Base-by-base conservation (phyloP, 352 stramenopile genomes). In the Phytophthora chlamydospora region DNA sequence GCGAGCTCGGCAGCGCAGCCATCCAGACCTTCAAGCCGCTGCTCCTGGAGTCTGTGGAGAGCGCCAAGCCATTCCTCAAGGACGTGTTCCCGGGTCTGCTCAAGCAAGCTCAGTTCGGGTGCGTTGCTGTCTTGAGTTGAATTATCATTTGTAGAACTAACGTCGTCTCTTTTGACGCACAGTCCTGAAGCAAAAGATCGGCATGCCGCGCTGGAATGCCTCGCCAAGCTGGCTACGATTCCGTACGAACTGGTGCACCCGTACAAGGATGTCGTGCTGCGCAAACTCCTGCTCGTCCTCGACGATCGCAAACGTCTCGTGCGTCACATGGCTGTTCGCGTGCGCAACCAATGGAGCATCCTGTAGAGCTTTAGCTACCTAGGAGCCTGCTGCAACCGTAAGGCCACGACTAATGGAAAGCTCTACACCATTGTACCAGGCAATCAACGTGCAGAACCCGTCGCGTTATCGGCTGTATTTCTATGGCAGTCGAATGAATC, bases 311-410 rank as follows among this genome's bases (percentile, higher is more conserved):
- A 96, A 57, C 88, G 89, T 24, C 83, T 94, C 38, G 89, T 97
- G 51, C 89, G 90, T 27, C 87, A 96, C 66, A 80, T 77, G 48
- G 84, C 88, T 2, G 90, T 96, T 49, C 83, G 87, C n/a, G 85
- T 96, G 55, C 87, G 90, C 58, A 97, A 97, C 76, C 73, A 90
- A 64, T 97, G 90, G 90, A 93, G 89, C 53, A 82, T 97, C 38
- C 72, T 97, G 61, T 95, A 89, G 68, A 74, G n/a, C 27, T 40
- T 60, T 35, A 29, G 24, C 24, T 24, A 53, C n/a, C 33, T 48
- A 43, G 21, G 47, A 40, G 24, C 41, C 14, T 62, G 36, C 50
- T 54, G 59, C 46, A 48, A 36, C 12, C 27, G 39, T 13, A 17
- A 31, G 13, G 53, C 27, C 40, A 62, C 39, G 38, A 46, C 29